phyloP scores from a whole-genome alignment of 768 basidiomycete genomes.

The Mycena floridula region DNA sequence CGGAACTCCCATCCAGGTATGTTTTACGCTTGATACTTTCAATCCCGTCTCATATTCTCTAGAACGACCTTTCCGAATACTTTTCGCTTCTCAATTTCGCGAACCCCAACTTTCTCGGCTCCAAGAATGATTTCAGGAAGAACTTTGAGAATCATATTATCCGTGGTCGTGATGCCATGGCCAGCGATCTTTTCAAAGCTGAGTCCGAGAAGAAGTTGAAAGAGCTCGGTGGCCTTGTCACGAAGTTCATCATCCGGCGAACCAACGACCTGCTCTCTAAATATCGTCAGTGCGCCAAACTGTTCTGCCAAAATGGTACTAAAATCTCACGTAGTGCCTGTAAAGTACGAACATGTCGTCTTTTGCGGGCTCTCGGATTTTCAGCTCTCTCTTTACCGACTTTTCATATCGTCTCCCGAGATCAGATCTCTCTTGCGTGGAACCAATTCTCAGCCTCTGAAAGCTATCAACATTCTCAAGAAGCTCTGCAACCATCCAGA shows the following conservation, averaged over 20 bases:
- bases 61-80: conserved; percentile 94
- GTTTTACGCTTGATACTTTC: too few relatives aligned
- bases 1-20: conserved; percentile 87
- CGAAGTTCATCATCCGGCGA: conserved; percentile 90
- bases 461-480: conserved; percentile 91
- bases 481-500: conserved; percentile 96
- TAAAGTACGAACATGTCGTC: conserved; percentile 98
- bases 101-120: conserved; percentile 85
- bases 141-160: conserved; percentile 93
- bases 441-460: conserved; percentile 86
- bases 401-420: conserved; percentile 90
- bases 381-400: conserved; percentile 78
- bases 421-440: conserved; percentile 88
- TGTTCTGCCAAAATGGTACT: conserved; percentile 4
- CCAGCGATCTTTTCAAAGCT: conserved; percentile 72
- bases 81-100: conserved; percentile 92
- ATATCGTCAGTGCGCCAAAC: conserved; percentile 86
- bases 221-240: conserved; percentile 81
- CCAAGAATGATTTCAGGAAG: conserved; percentile 87
- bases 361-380: conserved; percentile 85
- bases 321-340: conserved; percentile 60
- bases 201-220: conserved; percentile 86
- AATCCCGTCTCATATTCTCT: conserved; percentile 1
- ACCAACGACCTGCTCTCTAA: conserved; percentile 94
- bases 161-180: conserved; percentile 84